Percentiles rank a stretch among this genome's conserved stretches.
Evolutionary conservation across 208 protist genomes (phyloP).

Genomic region (Trypanosoma cruzi): DNA sequence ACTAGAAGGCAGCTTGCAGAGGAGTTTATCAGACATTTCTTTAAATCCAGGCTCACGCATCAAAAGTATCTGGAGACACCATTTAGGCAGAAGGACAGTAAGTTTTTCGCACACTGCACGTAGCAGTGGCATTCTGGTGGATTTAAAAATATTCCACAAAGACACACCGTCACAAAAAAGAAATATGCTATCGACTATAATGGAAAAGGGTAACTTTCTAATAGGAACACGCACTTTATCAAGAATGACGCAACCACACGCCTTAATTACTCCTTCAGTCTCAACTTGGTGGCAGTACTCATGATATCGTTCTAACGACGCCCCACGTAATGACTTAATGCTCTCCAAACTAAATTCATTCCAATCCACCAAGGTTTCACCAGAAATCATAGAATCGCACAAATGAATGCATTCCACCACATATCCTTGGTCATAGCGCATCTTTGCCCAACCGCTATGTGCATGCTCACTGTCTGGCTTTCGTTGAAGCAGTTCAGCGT

Average conservation of each 20-base stretch:
- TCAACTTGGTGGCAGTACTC: slow-evolving; percentile 15
- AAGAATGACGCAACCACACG: slow-evolving; percentile 28
- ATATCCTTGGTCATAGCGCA: slow-evolving; percentile 25
- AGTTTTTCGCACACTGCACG: slow-evolving; percentile 29
- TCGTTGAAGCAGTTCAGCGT: slow-evolving; percentile 15
- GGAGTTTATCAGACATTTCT: slow-evolving; percentile 12
- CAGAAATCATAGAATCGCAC: slow-evolving; percentile 31
- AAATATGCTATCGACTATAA: slow-evolving; percentile 36
- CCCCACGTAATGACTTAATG: slow-evolving; percentile 10
- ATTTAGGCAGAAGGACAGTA: slow-evolving; percentile 22
- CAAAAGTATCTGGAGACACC: slow-evolving; percentile 9
- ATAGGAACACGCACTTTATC: slow-evolving; percentile 27
- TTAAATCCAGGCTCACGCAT: slow-evolving; percentile 18
- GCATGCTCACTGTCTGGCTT: slow-evolving; percentile 18
- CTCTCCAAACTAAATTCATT: slow-evolving; percentile 16
- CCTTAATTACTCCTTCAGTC: slow-evolving; percentile 14
- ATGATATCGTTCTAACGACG: slow-evolving; percentile 19
- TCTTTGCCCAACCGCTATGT: slow-evolving; percentile 19
- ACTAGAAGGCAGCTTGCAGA: background rate
- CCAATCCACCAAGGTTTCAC: slow-evolving; percentile 18
- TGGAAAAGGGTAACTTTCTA: slow-evolving; percentile 37
- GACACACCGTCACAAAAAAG: slow-evolving; percentile 35
- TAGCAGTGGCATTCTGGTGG: slow-evolving; percentile 43
- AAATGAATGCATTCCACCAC: slow-evolving; percentile 19
- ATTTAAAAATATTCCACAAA: slow-evolving; percentile 33